These are phyloP conservation scores for Tricholoma furcatifolium DNA, from an alignment of 768 basidiomycete species.

Conservation along the genomic window DNA sequence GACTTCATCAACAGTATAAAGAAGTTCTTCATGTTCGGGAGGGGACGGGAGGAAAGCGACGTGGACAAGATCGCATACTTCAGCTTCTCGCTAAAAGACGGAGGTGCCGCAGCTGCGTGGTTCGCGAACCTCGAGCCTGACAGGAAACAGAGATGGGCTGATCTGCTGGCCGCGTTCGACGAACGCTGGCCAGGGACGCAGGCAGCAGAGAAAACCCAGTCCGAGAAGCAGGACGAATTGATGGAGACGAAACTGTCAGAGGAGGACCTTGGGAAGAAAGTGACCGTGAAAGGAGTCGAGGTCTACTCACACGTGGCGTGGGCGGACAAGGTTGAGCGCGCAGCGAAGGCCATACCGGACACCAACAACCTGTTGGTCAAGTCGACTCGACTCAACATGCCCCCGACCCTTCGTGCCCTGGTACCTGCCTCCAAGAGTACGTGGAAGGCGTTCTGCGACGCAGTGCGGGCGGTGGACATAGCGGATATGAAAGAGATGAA, in stretches of 20 bases:
- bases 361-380: constrained; percentile 14
- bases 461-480: not conserved
- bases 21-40: too few relatives aligned
- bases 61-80: too few relatives aligned
- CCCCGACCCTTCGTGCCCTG: not conserved
- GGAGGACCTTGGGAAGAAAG: constrained; percentile 16
- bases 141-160: too few relatives aligned
- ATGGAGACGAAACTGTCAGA: constrained; percentile 8
- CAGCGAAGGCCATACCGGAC: constrained; percentile 15
- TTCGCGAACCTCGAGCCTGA: too few relatives aligned
- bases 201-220: constrained; percentile 8
- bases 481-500: not conserved
- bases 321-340: constrained; percentile 20
- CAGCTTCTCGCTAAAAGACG: too few relatives aligned
- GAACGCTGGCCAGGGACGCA: constrained; percentile 16
- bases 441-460: constrained; percentile 16
- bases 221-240: constrained; percentile 5
- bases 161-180: constrained; percentile 4
- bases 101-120: too few relatives aligned
- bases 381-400: constrained; percentile 7
- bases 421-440: constrained; percentile 1
- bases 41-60: too few relatives aligned
- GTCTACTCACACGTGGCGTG: constrained; percentile 21
- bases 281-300: constrained; percentile 16
- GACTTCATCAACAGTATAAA: too few relatives aligned